Conservation (phyloP, 176 grass and related monocot genomes). For the Triticum monococcum region DNA sequence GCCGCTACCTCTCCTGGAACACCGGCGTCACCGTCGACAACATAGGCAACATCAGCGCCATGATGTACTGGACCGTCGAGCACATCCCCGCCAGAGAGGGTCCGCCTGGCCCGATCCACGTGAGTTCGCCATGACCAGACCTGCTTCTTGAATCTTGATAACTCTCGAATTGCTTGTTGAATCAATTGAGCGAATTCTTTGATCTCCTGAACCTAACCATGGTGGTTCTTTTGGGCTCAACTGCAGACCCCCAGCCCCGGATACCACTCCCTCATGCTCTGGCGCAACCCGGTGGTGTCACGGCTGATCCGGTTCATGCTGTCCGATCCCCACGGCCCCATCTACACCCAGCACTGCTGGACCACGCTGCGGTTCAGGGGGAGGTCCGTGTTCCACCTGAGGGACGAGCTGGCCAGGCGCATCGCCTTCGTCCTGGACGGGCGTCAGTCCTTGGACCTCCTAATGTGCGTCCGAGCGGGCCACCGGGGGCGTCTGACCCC, state of each 20-base stretch:
- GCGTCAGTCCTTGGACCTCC: not conserved
- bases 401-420: not conserved
- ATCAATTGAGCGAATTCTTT: not conserved
- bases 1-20: not conserved
- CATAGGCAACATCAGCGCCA: not conserved
- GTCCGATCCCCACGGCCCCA: not conserved
- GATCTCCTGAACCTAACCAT: not conserved
- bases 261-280: not conserved
- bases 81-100: not conserved
- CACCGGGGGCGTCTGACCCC: conserved; percentile 9
- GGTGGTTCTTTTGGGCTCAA: not conserved
- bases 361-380: not conserved
- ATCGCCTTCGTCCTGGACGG: not conserved
- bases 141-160: not conserved
- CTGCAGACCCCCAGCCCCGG: not conserved
- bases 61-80: conserved; percentile 7
- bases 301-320: not conserved
- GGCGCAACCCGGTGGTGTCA: not conserved
- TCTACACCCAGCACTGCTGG: not conserved
- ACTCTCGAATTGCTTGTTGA: not conserved
- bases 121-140: not conserved
- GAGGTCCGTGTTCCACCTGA: not conserved
- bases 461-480: conserved; percentile 13
- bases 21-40: not conserved
- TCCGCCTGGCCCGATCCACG: not conserved